Evolutionary conservation across 495 filamentous ascomycete genomes (phyloP).

Genomic region (Tuber calosporum): DNA sequence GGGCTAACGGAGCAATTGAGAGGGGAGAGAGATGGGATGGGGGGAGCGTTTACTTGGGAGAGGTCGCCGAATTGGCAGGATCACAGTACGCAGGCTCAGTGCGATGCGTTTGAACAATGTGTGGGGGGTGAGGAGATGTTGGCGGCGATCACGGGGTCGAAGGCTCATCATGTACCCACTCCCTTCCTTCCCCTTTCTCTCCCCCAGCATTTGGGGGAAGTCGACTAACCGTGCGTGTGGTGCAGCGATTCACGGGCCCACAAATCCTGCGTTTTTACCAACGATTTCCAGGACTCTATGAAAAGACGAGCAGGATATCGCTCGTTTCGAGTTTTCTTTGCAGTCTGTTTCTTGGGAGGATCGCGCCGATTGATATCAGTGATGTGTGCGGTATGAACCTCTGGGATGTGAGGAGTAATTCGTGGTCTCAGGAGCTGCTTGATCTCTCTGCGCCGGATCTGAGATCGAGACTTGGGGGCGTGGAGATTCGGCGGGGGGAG

Average conservation of each 20-base stretch:
- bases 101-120: conserved; percentile 71
- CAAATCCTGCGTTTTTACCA: conserved; percentile 83
- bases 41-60: conserved; percentile 68
- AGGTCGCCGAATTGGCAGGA: conserved; percentile 98
- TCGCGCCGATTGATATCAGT: conserved; percentile 86
- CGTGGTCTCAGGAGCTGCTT: conserved; percentile 67
- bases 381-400: conserved; percentile 97
- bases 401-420: conserved; percentile 72
- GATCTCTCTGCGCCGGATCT: conserved; percentile 70
- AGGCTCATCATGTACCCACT: conserved; percentile 76
- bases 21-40: conserved; percentile 36
- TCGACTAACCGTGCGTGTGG: conserved; percentile 33
- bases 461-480: conserved; percentile 68
- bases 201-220: neutral
- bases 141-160: conserved; percentile 75
- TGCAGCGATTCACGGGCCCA: conserved; percentile 89
- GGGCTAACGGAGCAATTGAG: conserved; percentile 62
- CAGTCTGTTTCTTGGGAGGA: conserved; percentile 75
- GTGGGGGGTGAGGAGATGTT: conserved; percentile 60
- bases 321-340: conserved; percentile 93
- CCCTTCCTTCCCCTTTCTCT: conserved; percentile 7
- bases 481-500: conserved; percentile 70
- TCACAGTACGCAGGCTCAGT: conserved; percentile 83
- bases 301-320: conserved; percentile 72
- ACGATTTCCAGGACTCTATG: conserved; percentile 73